Conservation (phyloP, 1,284 basidiomycete species). For the Xerocomus amazonicus region DNA sequence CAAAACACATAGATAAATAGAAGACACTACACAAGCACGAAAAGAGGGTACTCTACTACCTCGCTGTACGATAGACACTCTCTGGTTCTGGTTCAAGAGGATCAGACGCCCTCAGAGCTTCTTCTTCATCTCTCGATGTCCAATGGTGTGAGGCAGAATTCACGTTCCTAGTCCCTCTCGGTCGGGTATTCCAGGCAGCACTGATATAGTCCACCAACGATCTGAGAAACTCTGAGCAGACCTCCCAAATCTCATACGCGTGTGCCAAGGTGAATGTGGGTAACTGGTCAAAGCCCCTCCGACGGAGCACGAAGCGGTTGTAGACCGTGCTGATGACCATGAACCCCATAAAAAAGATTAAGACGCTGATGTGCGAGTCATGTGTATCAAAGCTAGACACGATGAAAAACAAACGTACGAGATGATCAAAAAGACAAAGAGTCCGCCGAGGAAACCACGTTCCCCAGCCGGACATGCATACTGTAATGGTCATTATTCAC, state of each 20-base stretch:
- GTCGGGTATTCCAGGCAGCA: conserved; percentile 18
- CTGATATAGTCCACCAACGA: conserved; percentile 13
- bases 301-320: conserved; percentile 63
- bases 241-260: conserved; percentile 19
- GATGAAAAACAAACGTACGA: conserved; percentile 41
- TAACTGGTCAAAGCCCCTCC: conserved; percentile 62
- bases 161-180: conserved; percentile 10
- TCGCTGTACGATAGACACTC: not conserved
- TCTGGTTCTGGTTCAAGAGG: conserved; percentile 21
- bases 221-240: conserved; percentile 21
- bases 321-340: conserved; percentile 61
- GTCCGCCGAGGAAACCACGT: conserved; percentile 46
- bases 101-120: conserved; percentile 23
- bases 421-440: conserved; percentile 50
- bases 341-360: conserved; percentile 54
- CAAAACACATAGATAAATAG: not conserved
- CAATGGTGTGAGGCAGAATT: conserved; percentile 31
- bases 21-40: conserved; percentile 10
- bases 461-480: conserved; percentile 63
- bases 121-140: conserved; percentile 32
- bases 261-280: conserved; percentile 54
- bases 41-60: conserved; percentile 1
- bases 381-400: not conserved
- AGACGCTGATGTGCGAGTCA: conserved; percentile 37
- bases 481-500: conserved; percentile 32